These are phyloP conservation scores for Linum lewisii DNA, from an alignment of 345 rosid genomes.

Conservation along the genomic window DNA sequence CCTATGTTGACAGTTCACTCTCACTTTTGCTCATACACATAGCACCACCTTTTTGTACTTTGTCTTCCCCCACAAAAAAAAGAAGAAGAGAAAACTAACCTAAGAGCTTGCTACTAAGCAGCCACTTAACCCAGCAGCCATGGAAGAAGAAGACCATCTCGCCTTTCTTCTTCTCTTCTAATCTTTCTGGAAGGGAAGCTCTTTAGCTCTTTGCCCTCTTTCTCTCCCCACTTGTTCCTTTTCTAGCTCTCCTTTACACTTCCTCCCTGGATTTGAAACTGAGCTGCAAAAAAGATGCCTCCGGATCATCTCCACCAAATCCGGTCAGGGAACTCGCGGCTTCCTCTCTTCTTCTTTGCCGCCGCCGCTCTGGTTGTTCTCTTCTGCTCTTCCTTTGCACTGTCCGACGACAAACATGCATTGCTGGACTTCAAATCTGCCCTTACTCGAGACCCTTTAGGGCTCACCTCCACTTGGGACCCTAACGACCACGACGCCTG, in stretches of 20 bases:
- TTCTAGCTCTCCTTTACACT: background rate
- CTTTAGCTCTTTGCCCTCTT: background rate
- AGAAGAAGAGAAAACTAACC: background rate
- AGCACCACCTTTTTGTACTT: background rate
- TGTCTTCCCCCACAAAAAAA: background rate
- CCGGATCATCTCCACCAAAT: background rate
- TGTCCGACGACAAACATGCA: conserved; percentile 24
- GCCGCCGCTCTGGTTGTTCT: background rate
- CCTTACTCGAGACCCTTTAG: conserved; percentile 30
- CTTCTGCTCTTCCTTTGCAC: background rate
- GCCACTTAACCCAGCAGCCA: background rate
- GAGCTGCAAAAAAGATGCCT: background rate
- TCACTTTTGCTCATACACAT: background rate
- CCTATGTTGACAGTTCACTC: background rate
- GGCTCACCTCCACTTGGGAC: conserved; percentile 41
- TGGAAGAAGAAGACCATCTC: background rate
- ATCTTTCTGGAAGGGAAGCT: background rate
- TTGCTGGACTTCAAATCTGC: conserved; percentile 32
- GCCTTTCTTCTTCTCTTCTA: background rate
- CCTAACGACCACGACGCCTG: conserved; percentile 32
- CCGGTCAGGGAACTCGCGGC: background rate
- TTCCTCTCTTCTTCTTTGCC: background rate
- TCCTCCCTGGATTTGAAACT: background rate
- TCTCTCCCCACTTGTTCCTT: background rate
- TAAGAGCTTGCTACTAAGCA: background rate